Conservation (phyloP, 257 asterid species). For the Apocynum venetum region DNA sequence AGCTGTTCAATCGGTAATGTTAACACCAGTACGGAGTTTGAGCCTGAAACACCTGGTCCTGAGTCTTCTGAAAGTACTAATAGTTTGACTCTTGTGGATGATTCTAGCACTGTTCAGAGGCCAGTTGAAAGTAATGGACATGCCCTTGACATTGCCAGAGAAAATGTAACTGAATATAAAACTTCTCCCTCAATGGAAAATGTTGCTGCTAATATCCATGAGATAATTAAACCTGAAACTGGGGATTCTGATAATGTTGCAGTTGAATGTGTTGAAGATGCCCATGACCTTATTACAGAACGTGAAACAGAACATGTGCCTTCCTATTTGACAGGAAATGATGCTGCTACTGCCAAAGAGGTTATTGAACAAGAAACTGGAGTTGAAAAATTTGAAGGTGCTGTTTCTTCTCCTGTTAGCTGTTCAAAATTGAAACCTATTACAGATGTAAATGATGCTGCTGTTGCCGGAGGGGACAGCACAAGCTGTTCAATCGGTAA, state of each 20-base stretch:
- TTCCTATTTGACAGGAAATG: background rate
- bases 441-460: background rate
- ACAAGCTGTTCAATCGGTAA: background rate
- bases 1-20: background rate
- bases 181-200: background rate
- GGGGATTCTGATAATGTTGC: background rate
- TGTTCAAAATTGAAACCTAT: background rate
- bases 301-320: background rate
- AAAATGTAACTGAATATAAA: background rate
- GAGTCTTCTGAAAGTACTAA: background rate
- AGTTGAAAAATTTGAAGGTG: background rate
- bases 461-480: background rate
- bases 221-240: constrained; percentile 1
- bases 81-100: background rate
- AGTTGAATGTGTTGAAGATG: background rate
- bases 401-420: constrained; percentile 3
- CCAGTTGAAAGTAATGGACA: constrained; percentile 5
- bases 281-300: background rate
- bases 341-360: background rate
- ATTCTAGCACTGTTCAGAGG: background rate
- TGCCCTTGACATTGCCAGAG: background rate
- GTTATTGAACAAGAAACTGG: constrained; percentile 4
- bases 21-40: background rate
- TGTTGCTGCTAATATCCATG: background rate
- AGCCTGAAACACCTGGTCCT: background rate